A percentile compares a stretch with the other conserved stretches of the same genome.
These are phyloP conservation scores for Marchantia polymorpha DNA, from an alignment of 225 moss, liverwort and hornwort genomes.

Conservation along the genomic window DNA sequence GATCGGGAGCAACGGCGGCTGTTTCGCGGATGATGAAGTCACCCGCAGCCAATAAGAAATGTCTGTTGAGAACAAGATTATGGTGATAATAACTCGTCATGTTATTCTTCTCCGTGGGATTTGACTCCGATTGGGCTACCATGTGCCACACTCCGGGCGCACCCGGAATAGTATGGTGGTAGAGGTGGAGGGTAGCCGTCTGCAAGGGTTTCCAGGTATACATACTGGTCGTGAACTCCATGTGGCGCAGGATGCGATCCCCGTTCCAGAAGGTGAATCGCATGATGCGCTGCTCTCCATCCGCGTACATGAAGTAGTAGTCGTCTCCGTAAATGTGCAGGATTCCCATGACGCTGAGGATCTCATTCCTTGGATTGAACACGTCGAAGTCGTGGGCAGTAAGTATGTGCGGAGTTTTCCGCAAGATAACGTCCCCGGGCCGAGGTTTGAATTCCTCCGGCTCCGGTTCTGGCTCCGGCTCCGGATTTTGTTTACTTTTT, in stretches of 20 bases:
- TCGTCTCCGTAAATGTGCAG: constrained; percentile 3
- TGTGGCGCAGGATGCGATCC: constrained; percentile 1
- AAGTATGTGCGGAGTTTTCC: neutral
- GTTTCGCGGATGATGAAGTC: neutral
- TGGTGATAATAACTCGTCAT: no score
- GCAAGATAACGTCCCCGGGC: neutral
- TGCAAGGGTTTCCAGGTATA: neutral
- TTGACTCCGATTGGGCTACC: neutral
- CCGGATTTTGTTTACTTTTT: no score
- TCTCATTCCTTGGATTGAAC: no score
- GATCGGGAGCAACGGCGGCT: neutral
- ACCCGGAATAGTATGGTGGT: no score
- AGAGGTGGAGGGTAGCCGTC: neutral
- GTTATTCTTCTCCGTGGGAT: neutral
- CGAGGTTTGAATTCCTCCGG: neutral
- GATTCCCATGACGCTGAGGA: neutral
- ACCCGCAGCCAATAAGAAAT: neutral
- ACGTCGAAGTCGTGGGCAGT: no score
- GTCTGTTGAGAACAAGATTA: no score
- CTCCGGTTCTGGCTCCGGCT: no score
- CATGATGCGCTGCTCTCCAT: neutral
- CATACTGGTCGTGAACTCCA: neutral
- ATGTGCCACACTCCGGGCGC: neutral
- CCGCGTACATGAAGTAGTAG: neutral
- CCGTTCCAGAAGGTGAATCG: constrained; percentile 4